Base-by-base conservation (phyloP, 2,329 filamentous ascomycete genomes). In the Xylariaceae sp. region DNA sequence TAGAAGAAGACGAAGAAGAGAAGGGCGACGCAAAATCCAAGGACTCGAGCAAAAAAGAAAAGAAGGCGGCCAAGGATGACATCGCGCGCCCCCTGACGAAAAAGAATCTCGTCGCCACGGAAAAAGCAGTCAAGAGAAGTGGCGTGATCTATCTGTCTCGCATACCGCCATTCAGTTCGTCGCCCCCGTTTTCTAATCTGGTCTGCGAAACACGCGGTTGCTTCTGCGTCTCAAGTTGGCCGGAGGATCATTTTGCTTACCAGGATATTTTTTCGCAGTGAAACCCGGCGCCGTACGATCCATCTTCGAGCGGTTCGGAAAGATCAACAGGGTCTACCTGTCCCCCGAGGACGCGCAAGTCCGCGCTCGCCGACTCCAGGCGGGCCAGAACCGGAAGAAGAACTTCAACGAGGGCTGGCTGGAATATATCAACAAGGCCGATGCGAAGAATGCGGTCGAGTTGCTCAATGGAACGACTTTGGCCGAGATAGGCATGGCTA, bases 341-440 rank as follows among this genome's bases (percentile, higher is more conserved):
- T 58, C 68, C 1, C 67, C 68, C 48, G 68, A 71, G 74, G 86
- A 91, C 69, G 82, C 86, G 0, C 73, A 82, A 2, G 80, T 82
- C 4, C 88, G 90, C 66, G 77, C 83, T 6, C 81, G 84, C 30
- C 86, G 90, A 35, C 80, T 92, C 10, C 82, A 82, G 57, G 82
- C 80, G 54, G 90, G 91, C 54, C 90, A 90, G 60, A 94, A 93
- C 76, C 92, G 92, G 77, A 91, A 92, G 74, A 83, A 86, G 61
- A 83, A 83, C n/a, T 94, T 86, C 75, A 87, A 85, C 2, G 91
- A 95, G 73, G 91, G 90, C 51, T 95, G 90, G 90, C 85, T 94
- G 34, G 91, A 95, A 73, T 95, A 93, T 68, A 73, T 85, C 41
- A 80, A 82, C 63, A 94, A 94, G 74, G 81, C 81, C 64, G 86